These are phyloP conservation scores for Pontederia crassipes DNA, from an alignment of 176 grass and related monocot species.

Conservation along the genomic window DNA sequence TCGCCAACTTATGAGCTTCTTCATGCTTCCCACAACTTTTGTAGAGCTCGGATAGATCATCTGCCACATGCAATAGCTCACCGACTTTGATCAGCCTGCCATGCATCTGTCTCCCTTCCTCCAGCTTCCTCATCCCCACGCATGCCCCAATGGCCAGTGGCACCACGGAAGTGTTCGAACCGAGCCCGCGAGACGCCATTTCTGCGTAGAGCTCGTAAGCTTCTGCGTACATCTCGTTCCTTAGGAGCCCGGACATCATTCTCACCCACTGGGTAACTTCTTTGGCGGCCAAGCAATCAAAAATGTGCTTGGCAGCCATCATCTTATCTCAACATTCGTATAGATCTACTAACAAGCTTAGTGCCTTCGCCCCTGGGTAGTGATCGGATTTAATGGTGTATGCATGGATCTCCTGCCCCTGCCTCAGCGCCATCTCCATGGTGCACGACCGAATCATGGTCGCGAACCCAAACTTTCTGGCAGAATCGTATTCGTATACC, in stretches of 20 bases:
- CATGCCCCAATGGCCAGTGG: constrained; percentile 8
- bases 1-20: constrained; percentile 3
- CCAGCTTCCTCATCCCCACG: background rate
- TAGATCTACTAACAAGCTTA: constrained; percentile 6
- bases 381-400: constrained; percentile 12
- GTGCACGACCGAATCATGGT: constrained; percentile 14
- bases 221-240: constrained; percentile 3
- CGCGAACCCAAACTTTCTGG: constrained; percentile 8
- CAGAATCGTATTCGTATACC: background rate
- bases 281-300: constrained; percentile 1
- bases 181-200: constrained; percentile 13
- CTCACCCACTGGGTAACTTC: background rate
- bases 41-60: constrained; percentile 10
- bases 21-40: constrained; percentile 1
- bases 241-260: constrained; percentile 18
- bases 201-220: background rate
- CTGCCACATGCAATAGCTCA: background rate
- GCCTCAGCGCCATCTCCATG: constrained; percentile 9
- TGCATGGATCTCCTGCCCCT: constrained; percentile 20
- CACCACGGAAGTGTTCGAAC: constrained; percentile 1
- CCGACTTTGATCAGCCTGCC: background rate
- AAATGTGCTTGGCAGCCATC: constrained; percentile 6
- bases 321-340: constrained; percentile 19
- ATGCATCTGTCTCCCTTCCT: constrained; percentile 17
- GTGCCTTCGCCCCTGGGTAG: constrained; percentile 10